Evolutionary conservation across 2,329 filamentous ascomycete genomes (phyloP), one percentile per base, ranked within the genome.

Genomic region (Fusarium bulbicola): DNA sequence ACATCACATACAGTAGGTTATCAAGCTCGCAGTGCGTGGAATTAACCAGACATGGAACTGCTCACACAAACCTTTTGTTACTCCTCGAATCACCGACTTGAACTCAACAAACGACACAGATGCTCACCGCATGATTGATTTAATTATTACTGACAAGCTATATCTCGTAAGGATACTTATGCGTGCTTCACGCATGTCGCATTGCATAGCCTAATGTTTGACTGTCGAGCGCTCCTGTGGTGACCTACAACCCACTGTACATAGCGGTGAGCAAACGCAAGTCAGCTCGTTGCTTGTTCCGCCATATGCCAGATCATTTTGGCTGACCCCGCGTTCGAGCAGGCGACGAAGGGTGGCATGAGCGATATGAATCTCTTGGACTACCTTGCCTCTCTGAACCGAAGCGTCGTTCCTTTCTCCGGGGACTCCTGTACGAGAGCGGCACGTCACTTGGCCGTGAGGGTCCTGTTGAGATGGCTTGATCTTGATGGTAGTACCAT

Each of bases 391-490:
- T n/a, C 26, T 28, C 34, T 59, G 47, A 21, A 59, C 32, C 40
- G 46, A 57, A 45, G n/a, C 28, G 58, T 66, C 68, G 54, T 52
- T 74, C 58, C 47, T 75, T 69, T 72, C 65, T 72, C 61, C 53
- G 68, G 68, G 70, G 65, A 66, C 74, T 74, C 75, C 73, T 74
- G 74, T 74, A 66, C 46, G 64, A 70, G 67, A 72, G 73, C 59
- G 73, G 73, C 74, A 75, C 73, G 70, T 70, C 73, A 72, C 70
- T 73, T 66, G 73, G 70, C 42, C 65, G 67, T 53, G 67, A 30
- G 70, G 72, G 68, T 74, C 60, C 59, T 60, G 68, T 59, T 66
- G 40, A 47, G 56, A 73, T 71, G 61, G 43, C 26, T 26, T 49
- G 64, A 63, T 46, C 50, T 54, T 46, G 30, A 67, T 42, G 43